Base-by-base conservation (phyloP, 1,284 basidiomycete species). In the Entoloma clypeatum region DNA sequence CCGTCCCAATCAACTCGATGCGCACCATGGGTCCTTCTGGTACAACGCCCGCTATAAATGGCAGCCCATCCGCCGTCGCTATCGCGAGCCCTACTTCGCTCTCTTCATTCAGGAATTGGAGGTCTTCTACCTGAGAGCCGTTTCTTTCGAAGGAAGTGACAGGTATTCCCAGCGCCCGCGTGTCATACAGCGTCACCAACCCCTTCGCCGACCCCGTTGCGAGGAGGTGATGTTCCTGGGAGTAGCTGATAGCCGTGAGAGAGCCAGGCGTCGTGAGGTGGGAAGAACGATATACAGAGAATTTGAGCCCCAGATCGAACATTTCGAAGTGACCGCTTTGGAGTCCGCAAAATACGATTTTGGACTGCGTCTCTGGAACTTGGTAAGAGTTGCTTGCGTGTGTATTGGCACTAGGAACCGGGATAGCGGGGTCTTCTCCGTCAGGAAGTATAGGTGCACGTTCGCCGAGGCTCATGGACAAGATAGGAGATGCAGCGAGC, bases 131-230 rank as follows among this genome's bases (percentile, higher is more conserved):
- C 0, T 67, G 66, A 2, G 78, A 71, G 14, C 69, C 68, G 50
- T 77, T 79, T 13, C 84, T 67, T 34, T 61, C 60, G 52, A 86
- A 79, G 0, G 67, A 58, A 0, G 64, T 62, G 21, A 80, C 45
- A 0, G 72, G 65, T 1, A 48, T 49, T 1, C 46, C 51, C 37
- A 80, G 60, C 1, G 61, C 51, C 8, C 72, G 68, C 1, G 72
- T 68, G 51, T 82, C 77, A 52, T 79, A 80, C 1, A 89, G 47
- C 5, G 68, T 63, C 0, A 84, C 69, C 3, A 80, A 53, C 1
- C 87, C 88, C n/a, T 63, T 63, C 0, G 65, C 58, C n/a, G 79
- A 75, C 1, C 85, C 86, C 2, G 80, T 81, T 0, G 75, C 81
- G 8, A 90, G 57, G 2, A 79, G 55, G 21, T 64, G 59, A 25